Conservation (phyloP, 108 stramenopile species). For the Nannochloropsis oceanica region DNA sequence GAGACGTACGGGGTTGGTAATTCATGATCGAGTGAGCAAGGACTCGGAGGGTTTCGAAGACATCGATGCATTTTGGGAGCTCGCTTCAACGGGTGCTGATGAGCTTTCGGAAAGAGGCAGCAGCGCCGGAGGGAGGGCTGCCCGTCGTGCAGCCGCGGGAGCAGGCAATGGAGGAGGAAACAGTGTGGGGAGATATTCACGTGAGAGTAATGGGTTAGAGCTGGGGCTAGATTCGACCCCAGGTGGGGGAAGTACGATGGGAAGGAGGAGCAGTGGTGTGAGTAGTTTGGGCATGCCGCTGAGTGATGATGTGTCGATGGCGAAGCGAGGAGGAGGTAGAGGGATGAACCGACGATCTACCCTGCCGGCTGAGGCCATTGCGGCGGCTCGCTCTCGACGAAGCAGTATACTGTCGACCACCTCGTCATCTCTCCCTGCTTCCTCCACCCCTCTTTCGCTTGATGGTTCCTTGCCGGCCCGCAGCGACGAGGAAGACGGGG, state of each 20-base stretch:
- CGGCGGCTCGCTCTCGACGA: neutral
- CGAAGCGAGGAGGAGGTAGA: neutral
- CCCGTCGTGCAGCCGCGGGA: neutral
- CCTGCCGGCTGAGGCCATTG: neutral
- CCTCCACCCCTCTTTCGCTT: neutral
- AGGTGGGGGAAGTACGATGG: neutral
- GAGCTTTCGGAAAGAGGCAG: neutral
- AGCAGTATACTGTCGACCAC: neutral
- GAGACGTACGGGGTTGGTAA: slow-evolving; percentile 13
- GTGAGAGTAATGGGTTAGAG: neutral
- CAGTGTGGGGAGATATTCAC: neutral
- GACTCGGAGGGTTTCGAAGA: slow-evolving; percentile 14
- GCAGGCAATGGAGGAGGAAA: neutral
- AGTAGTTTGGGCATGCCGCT: neutral
- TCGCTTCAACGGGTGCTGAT: neutral
- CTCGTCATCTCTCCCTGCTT: neutral
- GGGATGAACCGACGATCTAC: neutral
- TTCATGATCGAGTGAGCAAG: slow-evolving; percentile 14
- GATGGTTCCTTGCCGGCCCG: neutral
- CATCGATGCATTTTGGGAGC: slow-evolving; percentile 25
- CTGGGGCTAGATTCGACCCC: neutral
- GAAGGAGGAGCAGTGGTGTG: neutral
- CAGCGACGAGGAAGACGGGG: neutral
- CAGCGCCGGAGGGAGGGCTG: neutral
- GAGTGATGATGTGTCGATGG: neutral